A percentile compares a stretch with the other conserved stretches of the same genome.
Evolutionary conservation across 2,329 filamentous ascomycete species (phyloP).

Genomic region (Aspergillus hiratsukae): DNA sequence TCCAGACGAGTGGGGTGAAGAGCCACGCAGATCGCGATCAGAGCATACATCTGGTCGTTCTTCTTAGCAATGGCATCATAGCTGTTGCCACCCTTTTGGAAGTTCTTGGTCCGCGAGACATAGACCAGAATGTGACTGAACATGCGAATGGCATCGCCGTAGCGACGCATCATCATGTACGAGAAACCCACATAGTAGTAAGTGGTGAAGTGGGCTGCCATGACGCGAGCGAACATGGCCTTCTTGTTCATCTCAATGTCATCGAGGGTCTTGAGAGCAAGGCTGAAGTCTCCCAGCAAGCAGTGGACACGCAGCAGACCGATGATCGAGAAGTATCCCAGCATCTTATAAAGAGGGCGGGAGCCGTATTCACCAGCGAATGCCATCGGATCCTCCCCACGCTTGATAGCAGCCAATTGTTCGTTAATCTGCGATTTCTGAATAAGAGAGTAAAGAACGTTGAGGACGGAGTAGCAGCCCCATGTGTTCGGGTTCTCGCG

Average conservation of each 20-base stretch:
- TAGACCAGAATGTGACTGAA: constrained; percentile 99
- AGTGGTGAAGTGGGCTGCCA: constrained; percentile 98
- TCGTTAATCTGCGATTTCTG: constrained; percentile 97
- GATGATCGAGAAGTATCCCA: constrained; percentile 99
- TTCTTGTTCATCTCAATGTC: constrained; percentile 99
- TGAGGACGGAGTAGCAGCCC: constrained; percentile 99
- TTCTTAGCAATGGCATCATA: constrained; percentile 99
- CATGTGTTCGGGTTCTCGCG: constrained; percentile 98
- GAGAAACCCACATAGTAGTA: constrained; percentile 99
- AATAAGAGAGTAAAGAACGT: constrained; percentile 98
- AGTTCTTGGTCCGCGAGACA: constrained; percentile 98
- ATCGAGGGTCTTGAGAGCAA: constrained; percentile 96
- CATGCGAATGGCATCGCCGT: constrained; percentile 98
- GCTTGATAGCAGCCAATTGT: constrained; percentile 91
- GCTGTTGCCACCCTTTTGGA: constrained; percentile 87
- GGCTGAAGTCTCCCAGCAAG: constrained; percentile 93
- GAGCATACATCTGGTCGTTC: constrained; percentile 99
- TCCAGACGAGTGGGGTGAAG: constrained; percentile 96
- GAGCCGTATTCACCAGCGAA: constrained; percentile 94
- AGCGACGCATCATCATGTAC: constrained; percentile 99
- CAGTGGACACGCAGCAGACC: constrained; percentile 94
- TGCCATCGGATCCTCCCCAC: constrained; percentile 79
- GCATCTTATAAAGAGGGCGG: constrained; percentile 93
- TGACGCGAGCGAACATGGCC: constrained; percentile 98
- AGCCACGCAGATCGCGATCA: constrained; percentile 97